Base-by-base conservation (phyloP, 768 basidiomycete species). In the Mycena filopes region DNA sequence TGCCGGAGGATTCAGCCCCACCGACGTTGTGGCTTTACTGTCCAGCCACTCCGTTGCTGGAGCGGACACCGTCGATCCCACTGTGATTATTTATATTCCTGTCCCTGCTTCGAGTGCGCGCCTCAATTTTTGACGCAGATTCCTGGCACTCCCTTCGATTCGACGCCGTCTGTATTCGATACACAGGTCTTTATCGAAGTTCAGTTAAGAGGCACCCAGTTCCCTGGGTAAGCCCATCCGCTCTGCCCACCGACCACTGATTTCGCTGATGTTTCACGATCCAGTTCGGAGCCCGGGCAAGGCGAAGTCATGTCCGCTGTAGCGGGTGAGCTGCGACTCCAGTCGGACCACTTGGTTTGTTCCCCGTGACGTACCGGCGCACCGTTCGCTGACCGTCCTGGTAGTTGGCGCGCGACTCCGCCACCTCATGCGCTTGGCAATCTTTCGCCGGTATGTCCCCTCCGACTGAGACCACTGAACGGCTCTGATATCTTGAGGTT, bases 361-460 rank as follows among this genome's bases (percentile, higher is more conserved):
- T 51, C 58, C 38, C 49, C 57, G 41, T 21, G 28, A 12, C 21
- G 25, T 20, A 49, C n/a, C n/a, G n/a, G n/a, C n/a, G n/a, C n/a
- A n/a, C n/a, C n/a, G n/a, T 43, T 36, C 28, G 54, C 49, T 63
- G 53, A 25, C 31, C 62, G n/a, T 31, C 33, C 51, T 48, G 63
- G 60, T 33, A 56, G 48, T 50, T 74, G 21, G 72, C 72, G 12
- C 70, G 73, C 51, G 71, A 73, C 56, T 36, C 59, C n/a, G 59
- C 62, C 38, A 74, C 70, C 10, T 58, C 63, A n/a, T 75, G 74
- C 68, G 55, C 64, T 31, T 75, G 74, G 74, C 73, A 75, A 64
- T 65, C 66, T 29, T 71, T 74, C 62, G 72, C 70, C 57, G 66
- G 68, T 67, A 29, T 11, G 40, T 21, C n/a, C 13, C 16, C 41